Base-by-base conservation (phyloP, 768 basidiomycete species). In the Ramaria sp. region DNA sequence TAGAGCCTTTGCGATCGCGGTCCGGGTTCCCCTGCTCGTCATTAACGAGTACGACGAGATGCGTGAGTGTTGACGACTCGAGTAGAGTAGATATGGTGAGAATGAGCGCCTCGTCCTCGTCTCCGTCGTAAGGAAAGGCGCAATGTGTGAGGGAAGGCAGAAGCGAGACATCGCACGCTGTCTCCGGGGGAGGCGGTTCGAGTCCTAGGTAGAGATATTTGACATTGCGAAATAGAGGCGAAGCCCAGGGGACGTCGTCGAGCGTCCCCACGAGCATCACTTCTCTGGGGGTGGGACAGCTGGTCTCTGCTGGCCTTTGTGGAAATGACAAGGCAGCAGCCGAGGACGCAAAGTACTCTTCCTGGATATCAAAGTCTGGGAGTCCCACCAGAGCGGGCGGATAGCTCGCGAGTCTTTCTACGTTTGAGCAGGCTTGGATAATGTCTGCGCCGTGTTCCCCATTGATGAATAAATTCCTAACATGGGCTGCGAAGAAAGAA, bases 101-200 rank as follows among this genome's bases (percentile, higher is more conserved):
- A n/a, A 49, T 20, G 31, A 57, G 47, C 13, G 34, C n/a, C 4
- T 57, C 55, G 17, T 48, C 46, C 24, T 48, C 55, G 37, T 57
- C 55, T 13, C 55, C 55, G 24, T 57, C 55, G 47, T 57, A 57
- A 19, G 55, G 55, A 39, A 57, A 57, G 12, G 47, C 55, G 46
- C 45, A 50, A 27, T 41, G 34, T 27, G 33, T 37, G n/a, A 57
- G 55, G 19, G 30, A 48, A 37, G 45, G 55, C 1, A 57, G 55
- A 27, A 48, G 55, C 1, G 55, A 47, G 34, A 57, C 2, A 13
- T 46, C 43, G 19, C 37, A 47, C 30, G 55, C 55, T 5, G 47
- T 57, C 37, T 57, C 55, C 15, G 55, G 34, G 30, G 55, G 27
- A 7, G 55, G 55, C 15, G 31, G 46, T 12, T 57, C 55, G 30